A percentile compares a stretch with the other conserved stretches of the same genome.
phyloP scores from a whole-genome alignment of 805 yeast species.

The Ogataea henricii region DNA sequence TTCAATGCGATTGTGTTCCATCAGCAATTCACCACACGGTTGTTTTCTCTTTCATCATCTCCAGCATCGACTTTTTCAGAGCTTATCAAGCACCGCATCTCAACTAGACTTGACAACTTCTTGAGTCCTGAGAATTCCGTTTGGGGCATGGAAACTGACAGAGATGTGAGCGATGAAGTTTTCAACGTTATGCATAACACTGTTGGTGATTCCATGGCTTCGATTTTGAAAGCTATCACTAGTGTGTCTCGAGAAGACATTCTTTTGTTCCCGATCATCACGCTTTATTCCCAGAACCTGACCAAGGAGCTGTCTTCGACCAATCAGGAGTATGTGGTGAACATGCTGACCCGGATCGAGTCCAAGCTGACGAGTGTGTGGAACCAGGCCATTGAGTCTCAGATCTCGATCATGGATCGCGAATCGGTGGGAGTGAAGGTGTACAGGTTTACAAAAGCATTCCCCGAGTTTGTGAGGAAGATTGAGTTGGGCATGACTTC shows the following conservation, averaged over 20 bases:
- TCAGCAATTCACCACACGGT: conserved; percentile 47
- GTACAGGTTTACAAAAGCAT: conserved; percentile 46
- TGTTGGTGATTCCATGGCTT: conserved; percentile 24
- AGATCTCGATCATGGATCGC: conserved; percentile 44
- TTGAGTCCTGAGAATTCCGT: conserved; percentile 1
- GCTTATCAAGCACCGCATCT: conserved; percentile 38
- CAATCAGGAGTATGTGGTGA: conserved; percentile 64
- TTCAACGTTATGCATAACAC: conserved; percentile 36
- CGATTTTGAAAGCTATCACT: conserved; percentile 38
- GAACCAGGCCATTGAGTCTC: conserved; percentile 59
- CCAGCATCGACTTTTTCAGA: conserved; percentile 40
- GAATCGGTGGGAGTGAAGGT: conserved; percentile 32
- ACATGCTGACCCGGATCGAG: conserved; percentile 50
- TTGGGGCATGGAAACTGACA: conserved; percentile 31
- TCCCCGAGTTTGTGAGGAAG: conserved; percentile 48
- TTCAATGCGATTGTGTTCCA: conserved; percentile 34
- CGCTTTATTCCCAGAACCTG: conserved; percentile 45
- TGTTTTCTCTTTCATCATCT: conserved; percentile 49
- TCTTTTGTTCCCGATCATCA: conserved; percentile 44
- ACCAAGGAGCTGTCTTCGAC: conserved; percentile 42
- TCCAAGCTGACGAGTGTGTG: conserved; percentile 56
- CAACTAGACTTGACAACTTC: conserved; percentile 25
- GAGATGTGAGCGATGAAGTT: conserved; percentile 32
- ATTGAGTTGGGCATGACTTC: conserved; percentile 35
- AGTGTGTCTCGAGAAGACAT: conserved; percentile 39